These are phyloP conservation scores for Ascochyta lentis DNA, from an alignment of 2,329 filamentous ascomycete species.

Conservation along the genomic window DNA sequence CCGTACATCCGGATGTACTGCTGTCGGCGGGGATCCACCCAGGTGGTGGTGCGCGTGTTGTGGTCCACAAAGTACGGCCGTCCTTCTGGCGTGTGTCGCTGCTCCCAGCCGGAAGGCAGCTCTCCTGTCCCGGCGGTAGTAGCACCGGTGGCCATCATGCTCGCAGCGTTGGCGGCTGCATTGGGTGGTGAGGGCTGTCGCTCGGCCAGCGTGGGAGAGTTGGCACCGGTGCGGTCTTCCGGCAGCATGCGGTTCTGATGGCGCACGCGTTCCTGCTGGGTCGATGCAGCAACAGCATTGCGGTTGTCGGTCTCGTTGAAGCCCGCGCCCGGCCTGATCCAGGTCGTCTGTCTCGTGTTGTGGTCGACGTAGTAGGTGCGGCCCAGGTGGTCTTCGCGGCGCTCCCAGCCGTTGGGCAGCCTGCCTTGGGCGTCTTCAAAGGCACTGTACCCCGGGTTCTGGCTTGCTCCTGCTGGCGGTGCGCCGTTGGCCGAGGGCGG, in stretches of 20 bases:
- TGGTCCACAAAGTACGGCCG: slow-evolving; percentile 97
- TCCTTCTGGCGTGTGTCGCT: slow-evolving; percentile 92
- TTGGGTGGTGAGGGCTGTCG: slow-evolving; percentile 52
- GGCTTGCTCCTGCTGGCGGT: slow-evolving; percentile 52
- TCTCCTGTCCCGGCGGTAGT: slow-evolving; percentile 95
- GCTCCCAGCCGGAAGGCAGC: slow-evolving; percentile 94
- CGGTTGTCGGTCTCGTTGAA: slow-evolving; percentile 79
- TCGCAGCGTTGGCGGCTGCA: slow-evolving; percentile 63
- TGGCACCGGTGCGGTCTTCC: slow-evolving; percentile 92
- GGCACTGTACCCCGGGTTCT: slow-evolving; percentile 68
- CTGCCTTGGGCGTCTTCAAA: slow-evolving; percentile 97
- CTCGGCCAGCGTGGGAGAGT: slow-evolving; percentile 77
- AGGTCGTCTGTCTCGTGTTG: slow-evolving; percentile 95
- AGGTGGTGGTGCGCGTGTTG: slow-evolving; percentile 96
- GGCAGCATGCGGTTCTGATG: slow-evolving; percentile 96
- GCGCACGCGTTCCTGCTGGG: slow-evolving; percentile 87
- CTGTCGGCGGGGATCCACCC: slow-evolving; percentile 95
- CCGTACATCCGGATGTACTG: slow-evolving; percentile 99
- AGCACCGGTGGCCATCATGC: slow-evolving; percentile 93
- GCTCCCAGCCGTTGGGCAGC: slow-evolving; percentile 92
- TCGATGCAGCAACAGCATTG: slow-evolving; percentile 84
- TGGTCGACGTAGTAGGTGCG: slow-evolving; percentile 98
- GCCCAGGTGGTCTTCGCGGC: slow-evolving; percentile 91
- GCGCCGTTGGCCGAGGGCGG: slow-evolving; percentile 38
- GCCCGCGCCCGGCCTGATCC: slow-evolving; percentile 85